Percentiles rank a stretch among this genome's conserved stretches.
phyloP scores from a whole-genome alignment of 2,329 filamentous ascomycete species.

The Aspergillus sp. region DNA sequence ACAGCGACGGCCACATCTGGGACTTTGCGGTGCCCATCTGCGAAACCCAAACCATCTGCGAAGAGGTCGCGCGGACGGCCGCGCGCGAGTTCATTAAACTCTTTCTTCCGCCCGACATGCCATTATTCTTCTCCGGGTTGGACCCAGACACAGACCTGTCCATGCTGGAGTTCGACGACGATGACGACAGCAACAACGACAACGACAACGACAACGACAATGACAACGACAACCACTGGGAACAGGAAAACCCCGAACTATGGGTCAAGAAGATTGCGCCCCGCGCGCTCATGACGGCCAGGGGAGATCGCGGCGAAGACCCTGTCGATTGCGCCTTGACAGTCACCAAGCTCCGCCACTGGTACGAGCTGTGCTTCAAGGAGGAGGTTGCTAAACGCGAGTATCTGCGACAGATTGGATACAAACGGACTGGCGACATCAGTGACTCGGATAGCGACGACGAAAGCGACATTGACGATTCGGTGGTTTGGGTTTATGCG shows the following conservation, averaged over 20 bases:
- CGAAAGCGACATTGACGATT: constrained; percentile 1
- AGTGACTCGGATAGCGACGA: neutral
- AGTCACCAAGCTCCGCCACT: constrained; percentile 4
- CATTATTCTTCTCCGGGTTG: neutral
- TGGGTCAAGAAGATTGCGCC: neutral
- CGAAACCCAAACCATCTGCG: constrained; percentile 8
- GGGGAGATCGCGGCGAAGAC: constrained; percentile 1
- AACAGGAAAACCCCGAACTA: neutral
- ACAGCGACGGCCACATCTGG: constrained; percentile 12
- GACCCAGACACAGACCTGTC: constrained; percentile 4
- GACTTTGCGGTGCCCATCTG: constrained; percentile 17
- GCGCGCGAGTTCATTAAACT: constrained; percentile 11
- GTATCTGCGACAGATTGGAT: neutral
- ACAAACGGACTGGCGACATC: constrained; percentile 1
- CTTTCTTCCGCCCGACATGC: constrained; percentile 2
- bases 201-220: neutral
- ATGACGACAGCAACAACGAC: neutral
- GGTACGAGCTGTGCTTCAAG: constrained; percentile 1
- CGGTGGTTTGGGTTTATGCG: constrained; percentile 3
- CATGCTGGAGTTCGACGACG: neutral
- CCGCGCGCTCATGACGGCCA: neutral
- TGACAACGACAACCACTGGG: neutral
- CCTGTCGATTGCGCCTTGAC: constrained; percentile 2
- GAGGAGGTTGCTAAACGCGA: constrained; percentile 2
- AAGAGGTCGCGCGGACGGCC: constrained; percentile 12